These are phyloP conservation scores for Trichoderma atrobrunneum DNA, from an alignment of 2,329 filamentous ascomycete genomes.

Conservation along the genomic window DNA sequence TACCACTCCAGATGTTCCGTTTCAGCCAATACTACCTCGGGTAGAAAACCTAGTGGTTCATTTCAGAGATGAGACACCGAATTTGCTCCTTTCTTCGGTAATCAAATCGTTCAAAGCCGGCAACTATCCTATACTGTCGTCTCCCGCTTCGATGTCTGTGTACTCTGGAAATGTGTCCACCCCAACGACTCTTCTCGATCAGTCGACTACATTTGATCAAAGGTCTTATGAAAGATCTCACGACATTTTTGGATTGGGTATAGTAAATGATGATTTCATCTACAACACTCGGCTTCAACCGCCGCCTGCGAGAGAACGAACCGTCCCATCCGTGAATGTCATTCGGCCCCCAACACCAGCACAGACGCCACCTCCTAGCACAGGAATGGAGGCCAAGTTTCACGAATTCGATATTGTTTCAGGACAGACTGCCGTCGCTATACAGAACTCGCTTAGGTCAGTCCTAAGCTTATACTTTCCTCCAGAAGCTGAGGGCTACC, in stretches of 20 bases:
- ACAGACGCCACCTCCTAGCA: conserved; percentile 41
- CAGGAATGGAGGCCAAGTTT: conserved; percentile 38
- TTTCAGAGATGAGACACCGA: conserved; percentile 44
- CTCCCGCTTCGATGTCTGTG: conserved; percentile 25
- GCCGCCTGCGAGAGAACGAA: conserved; percentile 24
- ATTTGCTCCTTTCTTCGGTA: conserved; percentile 45
- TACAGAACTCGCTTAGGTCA: conserved; percentile 57
- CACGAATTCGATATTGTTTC: conserved; percentile 43
- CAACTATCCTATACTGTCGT: conserved; percentile 28
- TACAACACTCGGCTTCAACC: conserved; percentile 34
- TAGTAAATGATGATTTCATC: conserved; percentile 44
- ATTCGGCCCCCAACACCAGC: conserved; percentile 42
- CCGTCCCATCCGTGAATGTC: conserved; percentile 27
- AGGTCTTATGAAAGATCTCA: neutral
- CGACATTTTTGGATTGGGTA: neutral
- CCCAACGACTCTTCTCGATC: conserved; percentile 30
- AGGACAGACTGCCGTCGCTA: conserved; percentile 47
- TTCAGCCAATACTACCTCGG: conserved; percentile 49
- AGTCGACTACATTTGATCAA: conserved; percentile 12
- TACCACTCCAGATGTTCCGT: conserved; percentile 24
- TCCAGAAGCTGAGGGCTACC: conserved; percentile 44
- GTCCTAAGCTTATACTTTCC: conserved; percentile 52
- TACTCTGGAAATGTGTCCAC: conserved; percentile 22
- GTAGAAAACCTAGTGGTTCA: conserved; percentile 57
- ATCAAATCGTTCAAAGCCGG: conserved; percentile 43